Evolutionary conservation across 202 grass and related monocot genomes (phyloP).

Genomic region (Brachypodium distachyon): DNA sequence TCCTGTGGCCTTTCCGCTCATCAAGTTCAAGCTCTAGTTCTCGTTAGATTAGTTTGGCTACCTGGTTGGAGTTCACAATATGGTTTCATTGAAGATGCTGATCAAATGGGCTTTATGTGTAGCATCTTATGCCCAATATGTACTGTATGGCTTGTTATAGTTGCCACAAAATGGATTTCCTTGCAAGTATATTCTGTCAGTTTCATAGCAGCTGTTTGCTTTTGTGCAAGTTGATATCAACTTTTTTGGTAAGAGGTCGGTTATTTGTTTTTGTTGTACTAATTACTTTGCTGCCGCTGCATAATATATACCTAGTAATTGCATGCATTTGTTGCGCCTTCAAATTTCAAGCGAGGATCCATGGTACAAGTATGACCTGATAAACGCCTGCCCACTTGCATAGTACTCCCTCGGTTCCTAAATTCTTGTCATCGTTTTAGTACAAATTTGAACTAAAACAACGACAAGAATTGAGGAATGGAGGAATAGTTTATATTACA

Average conservation of each 20-base stretch:
- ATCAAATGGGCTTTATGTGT: constrained; percentile 11
- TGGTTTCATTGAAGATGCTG: constrained; percentile 27
- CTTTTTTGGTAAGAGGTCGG: neutral
- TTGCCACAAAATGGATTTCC: neutral
- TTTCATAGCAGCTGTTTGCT: constrained; percentile 13
- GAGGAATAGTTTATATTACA: neutral
- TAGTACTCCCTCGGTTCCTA: no score
- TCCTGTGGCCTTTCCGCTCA: constrained; percentile 75
- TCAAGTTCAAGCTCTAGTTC: constrained; percentile 64
- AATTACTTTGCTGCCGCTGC: neutral
- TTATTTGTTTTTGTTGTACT: neutral
- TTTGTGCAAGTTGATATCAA: neutral
- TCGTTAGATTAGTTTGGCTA: constrained; percentile 39
- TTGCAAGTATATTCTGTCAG: constrained; percentile 30
- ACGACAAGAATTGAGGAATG: no score
- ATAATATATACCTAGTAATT: neutral
- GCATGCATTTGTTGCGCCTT: neutral
- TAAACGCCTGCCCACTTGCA: neutral
- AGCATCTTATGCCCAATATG: constrained; percentile 11
- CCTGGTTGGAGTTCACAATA: constrained; percentile 9
- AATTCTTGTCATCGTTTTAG: no score
- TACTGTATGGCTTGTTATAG: constrained; percentile 34
- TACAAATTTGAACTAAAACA: no score
- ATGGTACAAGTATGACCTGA: neutral
- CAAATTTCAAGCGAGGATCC: neutral